Percentiles rank a stretch among this genome's conserved stretches.
These are phyloP conservation scores for Phytopythium helicoides DNA, from an alignment of 352 stramenopile species.

Conservation along the genomic window DNA sequence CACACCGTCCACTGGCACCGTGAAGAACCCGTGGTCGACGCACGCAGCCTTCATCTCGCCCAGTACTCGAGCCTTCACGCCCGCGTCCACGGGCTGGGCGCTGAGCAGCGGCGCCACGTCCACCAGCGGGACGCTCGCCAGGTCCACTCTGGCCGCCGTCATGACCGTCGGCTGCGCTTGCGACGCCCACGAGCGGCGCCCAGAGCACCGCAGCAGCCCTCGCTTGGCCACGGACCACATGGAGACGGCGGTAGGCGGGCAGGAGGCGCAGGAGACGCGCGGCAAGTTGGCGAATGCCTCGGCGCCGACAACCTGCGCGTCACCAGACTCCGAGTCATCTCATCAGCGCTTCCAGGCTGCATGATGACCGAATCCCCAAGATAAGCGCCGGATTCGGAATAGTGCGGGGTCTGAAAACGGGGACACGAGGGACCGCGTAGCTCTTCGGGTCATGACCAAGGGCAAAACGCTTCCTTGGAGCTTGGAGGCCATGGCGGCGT, in stretches of 20 bases:
- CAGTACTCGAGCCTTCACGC: slow-evolving; percentile 44
- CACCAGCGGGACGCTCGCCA: slow-evolving; percentile 58
- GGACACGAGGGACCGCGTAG: too few species aligned
- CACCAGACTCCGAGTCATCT: not conserved
- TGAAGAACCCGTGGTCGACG: slow-evolving; percentile 72
- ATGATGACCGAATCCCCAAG: not conserved
- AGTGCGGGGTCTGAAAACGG: too few species aligned
- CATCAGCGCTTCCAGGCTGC: not conserved
- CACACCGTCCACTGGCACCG: slow-evolving; percentile 61
- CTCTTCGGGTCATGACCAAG: too few species aligned
- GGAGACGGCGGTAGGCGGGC: not conserved
- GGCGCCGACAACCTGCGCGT: too few species aligned
- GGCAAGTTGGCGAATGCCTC: too few species aligned
- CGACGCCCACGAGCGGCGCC: slow-evolving; percentile 4
- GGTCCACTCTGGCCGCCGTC: slow-evolving; percentile 45
- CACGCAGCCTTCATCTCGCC: slow-evolving; percentile 57
- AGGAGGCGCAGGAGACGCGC: not conserved
- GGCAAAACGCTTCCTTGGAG: too few species aligned
- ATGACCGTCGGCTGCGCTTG: slow-evolving; percentile 31
- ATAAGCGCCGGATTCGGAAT: too few species aligned
- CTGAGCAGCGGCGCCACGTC: slow-evolving; percentile 61
- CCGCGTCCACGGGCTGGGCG: slow-evolving; percentile 9
- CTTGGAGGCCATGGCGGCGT: slow-evolving; percentile 40
- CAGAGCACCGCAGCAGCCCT: not conserved
- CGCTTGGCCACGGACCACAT: slow-evolving; percentile 13